Evolutionary conservation across 805 yeast genomes (phyloP).

Genomic region (Candida lessepsii): DNA sequence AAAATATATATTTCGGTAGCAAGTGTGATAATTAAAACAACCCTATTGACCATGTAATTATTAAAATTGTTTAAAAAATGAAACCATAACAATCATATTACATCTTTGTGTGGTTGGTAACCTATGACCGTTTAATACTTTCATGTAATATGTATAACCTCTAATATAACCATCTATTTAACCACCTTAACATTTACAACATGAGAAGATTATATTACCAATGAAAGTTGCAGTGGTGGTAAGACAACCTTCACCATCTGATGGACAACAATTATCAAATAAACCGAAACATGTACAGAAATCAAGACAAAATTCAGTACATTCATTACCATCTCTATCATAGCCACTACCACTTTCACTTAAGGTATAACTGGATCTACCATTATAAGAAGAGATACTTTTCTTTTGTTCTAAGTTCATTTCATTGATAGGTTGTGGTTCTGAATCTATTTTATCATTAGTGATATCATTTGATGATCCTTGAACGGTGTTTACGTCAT

Average conservation of each 20-base stretch:
- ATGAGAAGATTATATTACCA: conserved; percentile 34
- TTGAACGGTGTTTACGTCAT: neutral
- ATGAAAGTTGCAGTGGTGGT: conserved; percentile 34
- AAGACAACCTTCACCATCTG: conserved; percentile 40
- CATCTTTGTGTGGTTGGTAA: too few relatives aligned
- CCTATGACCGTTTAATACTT: too few relatives aligned
- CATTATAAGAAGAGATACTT: conserved; percentile 7
- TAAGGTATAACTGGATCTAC: conserved; percentile 20
- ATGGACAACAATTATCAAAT: conserved; percentile 41
- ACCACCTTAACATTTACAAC: conserved; percentile 34
- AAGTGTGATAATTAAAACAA: too few relatives aligned
- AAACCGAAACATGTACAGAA: conserved; percentile 39
- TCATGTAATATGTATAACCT: too few relatives aligned
- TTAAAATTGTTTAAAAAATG: too few relatives aligned
- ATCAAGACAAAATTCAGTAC: conserved; percentile 42
- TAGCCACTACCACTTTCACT: conserved; percentile 36
- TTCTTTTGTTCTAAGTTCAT: conserved; percentile 12
- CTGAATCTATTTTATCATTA: conserved; percentile 13
- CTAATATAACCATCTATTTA: too few relatives aligned
- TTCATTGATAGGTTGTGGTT: conserved; percentile 16
- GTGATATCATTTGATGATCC: neutral
- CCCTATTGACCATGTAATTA: too few relatives aligned
- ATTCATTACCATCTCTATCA: conserved; percentile 37
- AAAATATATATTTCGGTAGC: conserved; percentile 1
- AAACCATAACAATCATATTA: too few relatives aligned